Evolutionary conservation across 2,329 filamentous ascomycete genomes (phyloP).

Genomic region (Phialemonium atrogriseum): DNA sequence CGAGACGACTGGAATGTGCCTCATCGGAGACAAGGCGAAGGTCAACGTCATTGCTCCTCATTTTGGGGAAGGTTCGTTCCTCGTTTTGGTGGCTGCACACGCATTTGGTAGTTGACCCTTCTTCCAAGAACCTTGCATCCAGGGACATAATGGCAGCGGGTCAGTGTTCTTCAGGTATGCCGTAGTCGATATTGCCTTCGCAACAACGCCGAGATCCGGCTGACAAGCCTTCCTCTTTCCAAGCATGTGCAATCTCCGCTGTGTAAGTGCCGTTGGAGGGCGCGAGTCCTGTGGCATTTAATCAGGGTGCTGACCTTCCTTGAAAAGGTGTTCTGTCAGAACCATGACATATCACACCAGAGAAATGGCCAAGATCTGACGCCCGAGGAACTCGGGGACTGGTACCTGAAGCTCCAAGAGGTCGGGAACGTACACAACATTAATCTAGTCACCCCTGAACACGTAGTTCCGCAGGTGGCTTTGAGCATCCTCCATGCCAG

Average conservation of each 20-base stretch:
- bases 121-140: conserved; percentile 64
- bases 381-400: conserved; percentile 66
- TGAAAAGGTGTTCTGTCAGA: conserved; percentile 76
- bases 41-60: conserved; percentile 82
- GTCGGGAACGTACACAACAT: conserved; percentile 82
- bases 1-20: conserved; percentile 67
- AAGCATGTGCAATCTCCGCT: conserved; percentile 55
- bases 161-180: conserved; percentile 74
- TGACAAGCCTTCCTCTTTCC: too few species aligned
- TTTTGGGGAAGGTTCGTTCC: conserved; percentile 58
- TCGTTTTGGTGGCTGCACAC: conserved; percentile 3
- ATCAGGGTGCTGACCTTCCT: too few species aligned
- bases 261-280: too few species aligned
- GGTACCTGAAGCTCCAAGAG: conserved; percentile 76
- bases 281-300: too few species aligned
- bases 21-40: conserved; percentile 68
- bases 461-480: conserved; percentile 77
- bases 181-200: too few species aligned
- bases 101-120: conserved; percentile 3
- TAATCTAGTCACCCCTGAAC: conserved; percentile 80
- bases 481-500: conserved; percentile 67
- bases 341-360: conserved; percentile 75
- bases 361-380: conserved; percentile 73
- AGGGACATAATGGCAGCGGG: conserved; percentile 73
- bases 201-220: too few species aligned